phyloP scores from a whole-genome alignment of 2,329 filamentous ascomycete species.

The Aureobasidium sp. region DNA sequence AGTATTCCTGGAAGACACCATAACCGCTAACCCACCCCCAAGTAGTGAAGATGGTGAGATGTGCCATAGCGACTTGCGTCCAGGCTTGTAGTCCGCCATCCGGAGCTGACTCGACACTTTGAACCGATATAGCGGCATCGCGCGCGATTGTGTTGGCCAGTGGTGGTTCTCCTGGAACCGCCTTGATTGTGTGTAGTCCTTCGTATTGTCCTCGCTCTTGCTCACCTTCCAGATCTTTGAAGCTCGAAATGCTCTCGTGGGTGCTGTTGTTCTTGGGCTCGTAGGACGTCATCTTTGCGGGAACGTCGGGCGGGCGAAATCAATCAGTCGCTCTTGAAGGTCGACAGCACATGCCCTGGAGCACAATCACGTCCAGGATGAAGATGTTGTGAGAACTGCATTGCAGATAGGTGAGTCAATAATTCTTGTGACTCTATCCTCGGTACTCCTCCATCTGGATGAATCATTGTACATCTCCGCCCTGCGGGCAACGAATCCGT shows the following conservation, averaged over 20 bases:
- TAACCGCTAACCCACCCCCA: conserved; percentile 34
- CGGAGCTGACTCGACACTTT: conserved; percentile 22
- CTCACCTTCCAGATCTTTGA: background rate
- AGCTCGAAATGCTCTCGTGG: background rate
- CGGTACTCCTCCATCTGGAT: conserved; percentile 1
- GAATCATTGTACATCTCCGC: conserved; percentile 7
- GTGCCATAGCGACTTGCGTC: conserved; percentile 28
- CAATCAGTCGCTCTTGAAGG: background rate
- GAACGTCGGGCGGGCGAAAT: background rate
- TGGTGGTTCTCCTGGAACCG: background rate
- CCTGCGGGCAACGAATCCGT: background rate
- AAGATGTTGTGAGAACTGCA: background rate
- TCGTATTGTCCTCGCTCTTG: conserved; percentile 1
- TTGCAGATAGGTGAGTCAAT: background rate
- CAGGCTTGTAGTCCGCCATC: conserved; percentile 35
- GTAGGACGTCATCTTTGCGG: background rate
- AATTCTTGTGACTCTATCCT: background rate
- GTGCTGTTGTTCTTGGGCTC: background rate
- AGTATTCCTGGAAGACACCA: conserved; percentile 41
- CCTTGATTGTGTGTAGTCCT: background rate
- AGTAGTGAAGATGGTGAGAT: conserved; percentile 22
- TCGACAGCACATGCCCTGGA: background rate
- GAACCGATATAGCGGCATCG: background rate
- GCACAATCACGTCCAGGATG: background rate
- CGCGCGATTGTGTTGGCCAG: background rate